A percentile compares a stretch with the other conserved stretches of the same genome.
Evolutionary conservation across 192 early-diverging fungal genomes (phyloP).

Genomic region (Rhizophlyctis rosea): DNA sequence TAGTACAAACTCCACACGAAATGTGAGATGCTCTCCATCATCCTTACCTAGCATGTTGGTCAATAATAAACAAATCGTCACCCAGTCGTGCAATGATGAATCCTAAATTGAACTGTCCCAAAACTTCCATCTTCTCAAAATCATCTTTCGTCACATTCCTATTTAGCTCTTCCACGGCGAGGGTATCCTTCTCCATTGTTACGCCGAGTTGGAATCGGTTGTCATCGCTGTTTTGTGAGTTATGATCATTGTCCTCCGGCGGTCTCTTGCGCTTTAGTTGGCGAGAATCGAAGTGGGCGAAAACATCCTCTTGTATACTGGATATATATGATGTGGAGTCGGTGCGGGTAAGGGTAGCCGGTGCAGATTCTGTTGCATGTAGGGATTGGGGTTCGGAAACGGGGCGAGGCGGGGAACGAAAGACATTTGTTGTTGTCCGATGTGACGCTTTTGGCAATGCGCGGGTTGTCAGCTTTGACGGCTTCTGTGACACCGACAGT

Average conservation of each 20-base stretch:
- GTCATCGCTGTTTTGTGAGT: no score
- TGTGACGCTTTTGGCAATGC: background rate
- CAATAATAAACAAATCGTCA: conserved; percentile 85
- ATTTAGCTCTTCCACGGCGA: conserved; percentile 13
- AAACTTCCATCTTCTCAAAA: conserved; percentile 77
- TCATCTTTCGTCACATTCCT: conserved; percentile 40
- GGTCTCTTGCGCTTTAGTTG: background rate
- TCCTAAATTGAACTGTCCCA: conserved; percentile 97
- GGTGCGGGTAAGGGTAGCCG: background rate
- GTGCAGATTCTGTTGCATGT: no score
- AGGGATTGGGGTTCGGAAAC: background rate
- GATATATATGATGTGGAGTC: background rate
- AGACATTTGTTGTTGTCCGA: no score
- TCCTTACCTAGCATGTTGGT: conserved; percentile 85
- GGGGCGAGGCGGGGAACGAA: background rate
- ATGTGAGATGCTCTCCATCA: conserved; percentile 1
- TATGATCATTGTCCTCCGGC: background rate
- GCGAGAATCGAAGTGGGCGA: background rate
- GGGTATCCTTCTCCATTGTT: background rate
- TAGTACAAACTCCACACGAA: conserved; percentile 10
- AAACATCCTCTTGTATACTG: background rate
- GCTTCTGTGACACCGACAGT: no score
- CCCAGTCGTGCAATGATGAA: conserved; percentile 81
- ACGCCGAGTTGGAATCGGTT: background rate
- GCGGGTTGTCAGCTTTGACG: background rate